Evolutionary conservation across 441 rosid genomes (phyloP), one percentile per base, ranked within the genome.

Genomic region (Pelargonium myrrhifolium): DNA sequence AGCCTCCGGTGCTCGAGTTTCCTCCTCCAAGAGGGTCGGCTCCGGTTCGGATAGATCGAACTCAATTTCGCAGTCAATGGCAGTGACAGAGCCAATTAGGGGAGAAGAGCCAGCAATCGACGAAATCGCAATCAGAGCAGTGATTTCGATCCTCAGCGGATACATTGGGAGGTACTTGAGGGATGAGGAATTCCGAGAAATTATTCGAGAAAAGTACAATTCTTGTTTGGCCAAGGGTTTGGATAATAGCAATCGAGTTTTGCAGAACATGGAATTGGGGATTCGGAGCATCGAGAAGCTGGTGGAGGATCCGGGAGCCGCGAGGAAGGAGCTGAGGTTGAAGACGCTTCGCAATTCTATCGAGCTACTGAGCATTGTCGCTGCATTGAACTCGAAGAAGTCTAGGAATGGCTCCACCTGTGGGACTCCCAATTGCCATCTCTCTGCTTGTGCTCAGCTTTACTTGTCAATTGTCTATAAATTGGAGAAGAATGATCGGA

Each of bases 381-480:
- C 87, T 26, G 75, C 86, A 1, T 62, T 80, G 82, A 78, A 82
- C 68, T 78, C 82, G 2, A 66, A 78, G 47, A 72, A 78, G 6
- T 71, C 79, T 0, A 74, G 51, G 51, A 79, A 75, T 35, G 68
- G 68, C n/a, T 75, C 80, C 12, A 79, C 82, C 14, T 81, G 79
- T 24, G 86, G 89, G 1, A 72, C 83, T 9, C 86, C 84, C 12
- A 79, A 83, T 64, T 77, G 83, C 9, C 74, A 83, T 69, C 81
- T 87, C 66, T 83, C 88, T 6, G 88, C 87, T 3, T 84, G 86
- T 68, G 85, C 82, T 43, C 86, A 84, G 9, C 71, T 87, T 20
- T 87, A 87, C 78, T 65, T 87, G 37, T 76, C 89, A 3, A 74
- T 87, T 65, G 73, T 69, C 20, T 82, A 84, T 85, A 87, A 85